Evolutionary conservation across 164 flowering plant species (phyloP), one percentile per base, ranked within the genome.

Genomic region (Berberis vulgaris): DNA sequence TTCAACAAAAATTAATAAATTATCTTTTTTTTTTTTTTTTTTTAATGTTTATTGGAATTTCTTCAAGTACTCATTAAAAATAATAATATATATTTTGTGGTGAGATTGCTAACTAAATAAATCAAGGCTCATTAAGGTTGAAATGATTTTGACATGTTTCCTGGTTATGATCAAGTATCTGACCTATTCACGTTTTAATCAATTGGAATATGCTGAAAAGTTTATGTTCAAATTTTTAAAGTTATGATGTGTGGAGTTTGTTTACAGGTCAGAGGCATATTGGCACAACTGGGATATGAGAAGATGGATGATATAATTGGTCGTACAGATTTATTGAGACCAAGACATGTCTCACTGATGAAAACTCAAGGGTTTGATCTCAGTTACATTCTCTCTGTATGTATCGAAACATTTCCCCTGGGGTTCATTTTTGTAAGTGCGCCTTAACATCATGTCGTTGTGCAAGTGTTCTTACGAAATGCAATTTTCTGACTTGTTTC

Each of bases 361-460:
- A 94, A 94, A 80, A 94, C 99, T 62, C 97, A 89, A 74, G 90
- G 91, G 78, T 87, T 94, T 74, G 97, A 94, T 76, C 94, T 94
- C 49, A 70, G 80, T 71, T 91, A 84, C 74, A 74, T 94, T 72
- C 85, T 89, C 64, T 84, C 94, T 42, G 97, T 94, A 80, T 53
- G 89, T 82, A 39, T 71, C 45, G 40, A 43, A 12, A 47, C 45
- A 53, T 11, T 63, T 6, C 57, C 41, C 54, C 42, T 40, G 38
- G 38, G 38, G 13, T 71, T 50, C 49, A 8, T 50, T n/a, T 46
- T 10, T 60, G 49, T 41, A 38, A 0, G 38, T 26, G 6, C 5
- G 6, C 41, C 5, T 54, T 7, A 7, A 52, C n/a, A 4, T 52
- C 2, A 10, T 52, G 11, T 52, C n/a, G 49, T 52, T 52, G 4